Evolutionary conservation across 805 yeast genomes (phyloP).

Genomic region (Yamadazyma tumulicola): DNA sequence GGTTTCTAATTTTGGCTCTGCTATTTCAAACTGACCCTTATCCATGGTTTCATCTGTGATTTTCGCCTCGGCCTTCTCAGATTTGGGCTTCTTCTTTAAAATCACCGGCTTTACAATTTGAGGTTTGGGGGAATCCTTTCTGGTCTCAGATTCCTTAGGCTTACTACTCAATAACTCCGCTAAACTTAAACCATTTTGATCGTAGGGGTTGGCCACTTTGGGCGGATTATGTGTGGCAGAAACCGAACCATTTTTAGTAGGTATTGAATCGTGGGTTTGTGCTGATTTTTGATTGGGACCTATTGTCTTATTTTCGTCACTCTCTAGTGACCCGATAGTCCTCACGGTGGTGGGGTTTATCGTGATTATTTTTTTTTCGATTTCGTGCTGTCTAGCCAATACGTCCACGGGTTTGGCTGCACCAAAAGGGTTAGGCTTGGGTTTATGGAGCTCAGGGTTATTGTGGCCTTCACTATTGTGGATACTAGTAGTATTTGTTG

Average conservation of each 20-base stretch:
- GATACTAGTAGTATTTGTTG: neutral
- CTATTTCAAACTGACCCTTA: neutral
- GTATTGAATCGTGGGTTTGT: neutral
- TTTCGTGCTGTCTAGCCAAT: slow-evolving; percentile 57
- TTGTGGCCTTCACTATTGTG: neutral
- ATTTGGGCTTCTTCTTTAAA: slow-evolving; percentile 31
- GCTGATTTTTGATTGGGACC: neutral
- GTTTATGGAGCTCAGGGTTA: slow-evolving; percentile 19
- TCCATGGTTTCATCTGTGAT: slow-evolving; percentile 3
- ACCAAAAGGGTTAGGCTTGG: slow-evolving; percentile 73
- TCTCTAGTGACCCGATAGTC: slow-evolving; percentile 10
- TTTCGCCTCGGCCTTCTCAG: slow-evolving; percentile 4
- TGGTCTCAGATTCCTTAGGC: slow-evolving; percentile 11
- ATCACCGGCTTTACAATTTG: slow-evolving; percentile 31
- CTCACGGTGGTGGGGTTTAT: slow-evolving; percentile 32
- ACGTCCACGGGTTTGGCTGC: slow-evolving; percentile 84
- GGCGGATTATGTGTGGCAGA: neutral
- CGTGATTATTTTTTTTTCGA: slow-evolving; percentile 42
- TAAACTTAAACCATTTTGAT: slow-evolving; percentile 21
- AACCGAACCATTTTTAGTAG: neutral
- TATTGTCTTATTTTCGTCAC: neutral
- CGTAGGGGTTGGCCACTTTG: slow-evolving; percentile 4
- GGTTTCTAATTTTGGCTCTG: neutral
- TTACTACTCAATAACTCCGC: slow-evolving; percentile 35
- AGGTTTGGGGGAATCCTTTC: slow-evolving; percentile 23